Conservation (phyloP, 2,329 filamentous ascomycete genomes). For the Pezicula carpinea region DNA sequence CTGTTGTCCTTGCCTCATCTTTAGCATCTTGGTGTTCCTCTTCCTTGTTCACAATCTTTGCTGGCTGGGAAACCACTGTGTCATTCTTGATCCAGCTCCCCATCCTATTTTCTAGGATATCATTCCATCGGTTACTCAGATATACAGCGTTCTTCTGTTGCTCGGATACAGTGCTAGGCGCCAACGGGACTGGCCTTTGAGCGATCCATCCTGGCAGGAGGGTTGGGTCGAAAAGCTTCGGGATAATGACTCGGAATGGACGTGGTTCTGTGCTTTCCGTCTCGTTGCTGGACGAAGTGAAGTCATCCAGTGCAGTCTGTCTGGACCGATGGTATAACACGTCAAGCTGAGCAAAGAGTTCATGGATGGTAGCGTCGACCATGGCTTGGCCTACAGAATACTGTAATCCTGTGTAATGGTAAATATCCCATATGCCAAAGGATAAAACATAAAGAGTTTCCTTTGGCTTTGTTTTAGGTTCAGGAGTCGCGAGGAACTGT, state of each 20-base stretch:
- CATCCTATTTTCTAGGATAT: constrained; percentile 34
- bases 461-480: constrained; percentile 4
- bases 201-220: constrained; percentile 48
- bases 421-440: constrained; percentile 30
- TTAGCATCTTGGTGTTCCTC: background rate
- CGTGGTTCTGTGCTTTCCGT: constrained; percentile 2
- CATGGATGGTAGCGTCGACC: constrained; percentile 14
- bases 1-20: background rate
- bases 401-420: constrained; percentile 21
- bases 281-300: background rate
- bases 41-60: constrained; percentile 9
- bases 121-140: constrained; percentile 48
- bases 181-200: constrained; percentile 36
- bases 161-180: constrained; percentile 43
- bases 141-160: constrained; percentile 50
- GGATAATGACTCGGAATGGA: constrained; percentile 47
- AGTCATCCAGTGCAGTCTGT: constrained; percentile 3
- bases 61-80: constrained; percentile 6
- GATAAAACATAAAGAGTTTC: constrained; percentile 26
- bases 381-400: constrained; percentile 10
- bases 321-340: constrained; percentile 20
- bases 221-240: constrained; percentile 48
- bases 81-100: constrained; percentile 36
- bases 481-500: constrained; percentile 19
- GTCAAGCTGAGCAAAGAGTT: constrained; percentile 25